A percentile compares a stretch with the other conserved stretches of the same genome.
phyloP scores from a whole-genome alignment of 2,329 filamentous ascomycete species.

The Phaeosphaeria sp. region DNA sequence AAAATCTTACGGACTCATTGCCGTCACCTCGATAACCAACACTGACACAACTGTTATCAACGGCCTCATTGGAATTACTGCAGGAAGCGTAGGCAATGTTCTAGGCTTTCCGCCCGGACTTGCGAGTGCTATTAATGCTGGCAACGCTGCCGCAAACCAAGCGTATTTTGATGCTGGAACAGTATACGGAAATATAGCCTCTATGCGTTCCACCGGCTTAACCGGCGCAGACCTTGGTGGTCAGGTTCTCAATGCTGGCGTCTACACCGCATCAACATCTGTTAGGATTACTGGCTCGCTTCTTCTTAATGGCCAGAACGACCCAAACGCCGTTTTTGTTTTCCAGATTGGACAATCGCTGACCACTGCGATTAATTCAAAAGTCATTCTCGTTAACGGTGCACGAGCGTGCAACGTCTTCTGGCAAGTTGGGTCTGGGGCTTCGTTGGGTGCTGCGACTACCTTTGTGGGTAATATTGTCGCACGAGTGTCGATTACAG shows the following conservation, averaged over 20 bases:
- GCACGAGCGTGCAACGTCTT: conserved; percentile 19
- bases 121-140: neutral
- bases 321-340: conserved; percentile 13
- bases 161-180: conserved; percentile 5
- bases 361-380: conserved; percentile 9
- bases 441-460: conserved; percentile 13
- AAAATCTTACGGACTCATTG: conserved; percentile 2
- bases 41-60: conserved; percentile 1
- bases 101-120: conserved; percentile 12
- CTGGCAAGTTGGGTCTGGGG: conserved; percentile 14
- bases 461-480: conserved; percentile 14
- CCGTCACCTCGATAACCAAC: conserved; percentile 2
- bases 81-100: conserved; percentile 1
- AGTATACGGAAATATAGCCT: neutral
- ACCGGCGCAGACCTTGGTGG: conserved; percentile 1
- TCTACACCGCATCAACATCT: conserved; percentile 6
- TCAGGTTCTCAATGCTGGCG: conserved; percentile 2
- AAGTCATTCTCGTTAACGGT: conserved; percentile 14
- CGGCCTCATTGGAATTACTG: conserved; percentile 8
- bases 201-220: neutral
- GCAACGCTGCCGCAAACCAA: conserved; percentile 1
- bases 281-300: conserved; percentile 13
- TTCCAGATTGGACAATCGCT: conserved; percentile 18
- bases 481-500: conserved; percentile 9
- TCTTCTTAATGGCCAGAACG: conserved; percentile 12